A percentile compares a stretch with the other conserved stretches of the same genome.
These are phyloP conservation scores for Paramecium pentaurelia DNA, from an alignment of 73 alveolate genomes.

Conservation along the genomic window DNA sequence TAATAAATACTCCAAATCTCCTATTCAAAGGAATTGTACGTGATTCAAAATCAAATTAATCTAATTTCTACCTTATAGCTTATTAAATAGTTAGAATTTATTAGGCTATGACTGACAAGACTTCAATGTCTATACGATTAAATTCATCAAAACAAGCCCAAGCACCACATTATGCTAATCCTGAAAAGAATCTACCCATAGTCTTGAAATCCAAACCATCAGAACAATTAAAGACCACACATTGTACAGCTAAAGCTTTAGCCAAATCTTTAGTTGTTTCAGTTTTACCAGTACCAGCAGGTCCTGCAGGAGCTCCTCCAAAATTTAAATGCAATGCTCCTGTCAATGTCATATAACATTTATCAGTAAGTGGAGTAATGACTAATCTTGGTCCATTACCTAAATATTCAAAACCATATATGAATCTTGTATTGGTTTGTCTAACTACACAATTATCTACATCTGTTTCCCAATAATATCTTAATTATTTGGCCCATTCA, in stretches of 20 bases:
- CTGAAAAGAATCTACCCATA: slow-evolving; percentile 95
- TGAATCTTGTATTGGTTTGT: slow-evolving; percentile 95
- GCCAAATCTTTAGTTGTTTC: slow-evolving; percentile 97
- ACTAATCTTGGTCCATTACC: slow-evolving; percentile 97
- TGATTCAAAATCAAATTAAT: slow-evolving; percentile 97
- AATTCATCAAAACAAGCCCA: slow-evolving; percentile 99
- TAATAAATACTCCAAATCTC: slow-evolving; percentile 97
- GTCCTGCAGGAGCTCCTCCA: slow-evolving; percentile 99
- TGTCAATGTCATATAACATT: slow-evolving; percentile 93
- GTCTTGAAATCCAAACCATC: slow-evolving; percentile 93
- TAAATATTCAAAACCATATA: slow-evolving; percentile 92
- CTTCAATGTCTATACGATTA: slow-evolving; percentile 97
- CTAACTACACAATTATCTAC: slow-evolving; percentile 90
- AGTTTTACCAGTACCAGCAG: slow-evolving; percentile 98
- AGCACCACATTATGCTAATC: slow-evolving; percentile 96
- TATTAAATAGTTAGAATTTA: slow-evolving; percentile 94
- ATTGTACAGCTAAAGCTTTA: slow-evolving; percentile 95
- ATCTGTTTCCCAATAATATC: slow-evolving; percentile 95
- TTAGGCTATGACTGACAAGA: slow-evolving; percentile 97
- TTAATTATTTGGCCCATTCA: slow-evolving; percentile 94
- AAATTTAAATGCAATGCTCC: slow-evolving; percentile 92
- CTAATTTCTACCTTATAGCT: slow-evolving; percentile 90
- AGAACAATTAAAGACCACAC: slow-evolving; percentile 96
- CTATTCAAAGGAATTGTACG: slow-evolving; percentile 94
- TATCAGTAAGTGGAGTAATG: slow-evolving; percentile 96